Evolutionary conservation across 495 filamentous ascomycete species (phyloP), one percentile per base, ranked within the genome.

Genomic region (Aspergillus sclerotiicarbonarius): DNA sequence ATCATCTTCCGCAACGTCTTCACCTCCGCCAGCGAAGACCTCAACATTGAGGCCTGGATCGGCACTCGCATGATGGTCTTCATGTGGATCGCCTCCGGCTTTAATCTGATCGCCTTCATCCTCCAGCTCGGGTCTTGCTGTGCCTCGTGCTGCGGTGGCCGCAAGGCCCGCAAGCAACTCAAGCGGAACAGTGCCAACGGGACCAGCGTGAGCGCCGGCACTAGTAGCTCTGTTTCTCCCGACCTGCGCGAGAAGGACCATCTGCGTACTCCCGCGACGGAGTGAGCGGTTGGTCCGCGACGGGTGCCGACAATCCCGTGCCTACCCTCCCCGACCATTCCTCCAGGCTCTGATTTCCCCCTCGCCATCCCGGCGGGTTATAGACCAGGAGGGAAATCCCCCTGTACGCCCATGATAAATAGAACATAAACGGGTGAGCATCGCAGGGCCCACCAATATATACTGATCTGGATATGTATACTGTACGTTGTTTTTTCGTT

Each of bases 71-170:
- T 97, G 91, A 82, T 96, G 65, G 87, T 76, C 0, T 95, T 96
- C 62, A 91, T 96, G 89, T 97, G 92, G 92, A 79, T 89, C 33
- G 91, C 86, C 0, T 77, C 82, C 0, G 87, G 72, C 0, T 87
- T 87, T 52, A 80, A 81, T 7, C 64, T 92, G 1, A 56, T 89
- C 47, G 85, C 84, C 0, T 94, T 87, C 62, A 67, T 90, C 12
- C 69, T 93, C 32, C 89, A 93, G 65, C 68, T 87, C 1, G 82
- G 85, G 4, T 77, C 90, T 72, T 87, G 84, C 62, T 96, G 92
- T 53, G 76, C 74, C 7, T 64, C 74, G 13, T 80, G 76, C 54
- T 80, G 76, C 52, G 70, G 76, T 30, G 75, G 74, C 5, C 67
- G 67, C 8, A 76, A 75, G 60, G 74, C 73, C 0, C 68, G 74